Base-by-base conservation (phyloP, 1,284 basidiomycete species). In the Boletus holoroseus region DNA sequence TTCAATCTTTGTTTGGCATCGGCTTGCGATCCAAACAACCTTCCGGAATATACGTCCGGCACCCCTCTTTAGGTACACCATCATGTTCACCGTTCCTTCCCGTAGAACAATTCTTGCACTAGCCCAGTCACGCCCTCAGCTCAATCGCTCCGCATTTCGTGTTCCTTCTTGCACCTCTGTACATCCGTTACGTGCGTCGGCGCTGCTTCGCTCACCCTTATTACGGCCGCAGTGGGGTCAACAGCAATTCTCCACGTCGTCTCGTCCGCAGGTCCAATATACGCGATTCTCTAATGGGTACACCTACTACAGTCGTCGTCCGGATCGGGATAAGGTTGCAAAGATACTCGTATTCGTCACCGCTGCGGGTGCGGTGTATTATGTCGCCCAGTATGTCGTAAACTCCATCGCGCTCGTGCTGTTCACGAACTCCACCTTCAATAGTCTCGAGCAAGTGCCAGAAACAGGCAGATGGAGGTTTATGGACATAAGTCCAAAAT, bases 401-500 rank as follows among this genome's bases (percentile, higher is more conserved):
- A 16, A 16, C 13, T 2, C 12, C 11, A 5, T 45, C 28, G 13
- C 18, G 16, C 16, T n/a, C 24, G 15, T 34, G 32, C 30, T 26
- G n/a, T 45, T 50, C 5, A 54, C 36, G 15, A 39, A 26, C 16
- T 2, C 16, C 31, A 28, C 34, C 20, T 41, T 38, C 32, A 34
- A 27, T 55, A 93, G 91, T 62, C 72, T 91, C 16, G 91, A 94
- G 62, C 76, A 79, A 60, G 86, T 90, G 0, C 84, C 87, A 5
- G 83, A 91, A 61, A 94, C 91, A 0, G 91, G 91, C 0, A 70
- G 92, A 50, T 84, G 83, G 76, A 71, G 92, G 18, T 94, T 93
- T 64, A 94, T 95, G 78, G 84, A 86, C 61, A 76, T 87, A 7
- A 78, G 77, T 34, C 76, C 77, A 0, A 71, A 74, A 48, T 70